Evolutionary conservation across 371 early-diverging fungal species (phyloP).

Genomic region (Zopfochytrium polystomum): DNA sequence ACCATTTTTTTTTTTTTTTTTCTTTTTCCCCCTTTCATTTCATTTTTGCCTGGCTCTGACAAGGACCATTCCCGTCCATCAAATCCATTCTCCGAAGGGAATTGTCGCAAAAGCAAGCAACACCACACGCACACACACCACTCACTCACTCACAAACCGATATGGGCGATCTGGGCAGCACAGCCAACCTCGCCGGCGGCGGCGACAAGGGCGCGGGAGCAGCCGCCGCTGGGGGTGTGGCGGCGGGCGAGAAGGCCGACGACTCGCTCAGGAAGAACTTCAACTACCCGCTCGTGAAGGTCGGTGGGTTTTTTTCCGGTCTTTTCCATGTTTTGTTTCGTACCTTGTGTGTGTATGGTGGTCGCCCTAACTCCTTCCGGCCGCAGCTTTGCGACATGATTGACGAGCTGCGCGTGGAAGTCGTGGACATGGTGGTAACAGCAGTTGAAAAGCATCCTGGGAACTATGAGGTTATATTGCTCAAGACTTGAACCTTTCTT

Average conservation of each 20-base stretch:
- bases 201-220: constrained; percentile 14
- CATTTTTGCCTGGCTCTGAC: too few species aligned
- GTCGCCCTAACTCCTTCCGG: neutral
- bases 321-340: too few species aligned
- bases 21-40: too few species aligned
- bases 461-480: constrained; percentile 46
- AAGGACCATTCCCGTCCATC: too few species aligned
- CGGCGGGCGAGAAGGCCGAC: constrained; percentile 37
- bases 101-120: too few species aligned
- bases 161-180: constrained; percentile 48
- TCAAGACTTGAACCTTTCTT: neutral
- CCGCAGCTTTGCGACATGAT: constrained; percentile 50
- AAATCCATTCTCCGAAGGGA: too few species aligned
- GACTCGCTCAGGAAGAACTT: constrained; percentile 45
- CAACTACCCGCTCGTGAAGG: constrained; percentile 55
- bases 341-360: too few species aligned
- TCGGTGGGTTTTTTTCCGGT: constrained; percentile 12
- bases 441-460: constrained; percentile 54
- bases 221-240: constrained; percentile 30
- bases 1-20: too few species aligned
- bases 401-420: constrained; percentile 49
- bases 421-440: constrained; percentile 56
- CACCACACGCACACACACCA: too few species aligned
- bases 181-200: constrained; percentile 34
- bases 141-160: too few species aligned